Conservation (phyloP, 2,329 filamentous ascomycete species). For the Domatiomyces catenatus region DNA sequence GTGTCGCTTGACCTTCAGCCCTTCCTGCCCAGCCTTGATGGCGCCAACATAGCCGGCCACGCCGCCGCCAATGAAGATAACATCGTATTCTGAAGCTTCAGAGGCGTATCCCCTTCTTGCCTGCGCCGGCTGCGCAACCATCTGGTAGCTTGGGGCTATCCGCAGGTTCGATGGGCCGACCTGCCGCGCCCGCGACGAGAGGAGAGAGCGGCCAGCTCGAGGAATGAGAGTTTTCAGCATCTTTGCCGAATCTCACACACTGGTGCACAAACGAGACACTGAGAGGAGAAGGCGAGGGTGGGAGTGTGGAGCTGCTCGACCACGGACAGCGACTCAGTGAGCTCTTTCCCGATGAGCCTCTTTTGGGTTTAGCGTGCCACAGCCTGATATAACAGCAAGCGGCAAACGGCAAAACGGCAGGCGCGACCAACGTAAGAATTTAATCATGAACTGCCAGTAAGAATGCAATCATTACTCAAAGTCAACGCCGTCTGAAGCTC, state of each 20-base stretch:
- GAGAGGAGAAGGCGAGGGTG: neutral
- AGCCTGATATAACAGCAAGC: no score
- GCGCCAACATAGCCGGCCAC: conserved; percentile 97
- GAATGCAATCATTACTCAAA: no score
- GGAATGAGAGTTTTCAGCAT: conserved; percentile 16
- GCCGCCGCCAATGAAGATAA: conserved; percentile 94
- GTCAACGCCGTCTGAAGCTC: no score
- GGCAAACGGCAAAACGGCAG: no score
- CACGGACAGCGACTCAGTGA: no score
- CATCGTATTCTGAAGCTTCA: conserved; percentile 70
- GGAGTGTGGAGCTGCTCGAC: neutral
- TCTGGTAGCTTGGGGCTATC: conserved; percentile 14
- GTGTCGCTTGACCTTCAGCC: conserved; percentile 57
- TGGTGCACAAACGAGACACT: neutral
- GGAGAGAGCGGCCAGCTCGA: conserved; percentile 12
- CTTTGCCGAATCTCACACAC: neutral
- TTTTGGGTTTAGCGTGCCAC: no score
- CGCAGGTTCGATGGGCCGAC: conserved; percentile 16
- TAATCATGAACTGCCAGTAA: no score
- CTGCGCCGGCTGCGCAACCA: conserved; percentile 13
- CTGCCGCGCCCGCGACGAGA: conserved; percentile 14
- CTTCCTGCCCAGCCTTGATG: conserved; percentile 97
- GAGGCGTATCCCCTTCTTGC: conserved; percentile 14
- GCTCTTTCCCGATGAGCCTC: no score
- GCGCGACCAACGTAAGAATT: no score